Evolutionary conservation across 345 rosid genomes (phyloP).

Genomic region (Brassica nigra): DNA sequence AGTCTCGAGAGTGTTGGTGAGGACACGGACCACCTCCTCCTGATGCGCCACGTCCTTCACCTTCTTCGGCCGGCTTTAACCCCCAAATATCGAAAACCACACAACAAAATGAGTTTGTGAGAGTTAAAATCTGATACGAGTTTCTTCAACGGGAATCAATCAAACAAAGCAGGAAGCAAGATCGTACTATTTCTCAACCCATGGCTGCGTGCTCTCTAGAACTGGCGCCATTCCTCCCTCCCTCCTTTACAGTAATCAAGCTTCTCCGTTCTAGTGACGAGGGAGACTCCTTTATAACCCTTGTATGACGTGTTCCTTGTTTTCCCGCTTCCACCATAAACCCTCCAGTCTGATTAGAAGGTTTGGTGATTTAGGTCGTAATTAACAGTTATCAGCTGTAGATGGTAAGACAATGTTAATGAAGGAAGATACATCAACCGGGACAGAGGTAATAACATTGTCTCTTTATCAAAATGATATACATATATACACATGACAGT

Average conservation of each 20-base stretch:
- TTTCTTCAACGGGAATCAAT: not conserved
- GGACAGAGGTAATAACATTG: too few species aligned
- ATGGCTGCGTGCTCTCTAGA: slow-evolving; percentile 80
- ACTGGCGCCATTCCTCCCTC: slow-evolving; percentile 70
- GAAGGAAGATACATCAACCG: too few species aligned
- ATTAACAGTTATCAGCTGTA: too few species aligned
- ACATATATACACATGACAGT: too few species aligned
- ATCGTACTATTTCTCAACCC: slow-evolving; percentile 92
- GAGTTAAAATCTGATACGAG: not conserved
- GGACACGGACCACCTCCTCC: slow-evolving; percentile 97
- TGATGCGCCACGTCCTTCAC: slow-evolving; percentile 94
- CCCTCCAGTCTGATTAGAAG: not conserved
- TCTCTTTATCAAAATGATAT: too few species aligned
- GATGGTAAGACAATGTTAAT: too few species aligned
- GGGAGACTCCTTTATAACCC: slow-evolving; percentile 6
- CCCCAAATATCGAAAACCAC: not conserved
- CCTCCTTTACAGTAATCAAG: not conserved
- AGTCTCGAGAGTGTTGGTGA: slow-evolving; percentile 92
- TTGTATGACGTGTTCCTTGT: not conserved
- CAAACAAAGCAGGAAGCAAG: not conserved
- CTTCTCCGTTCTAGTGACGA: not conserved
- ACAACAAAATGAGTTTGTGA: not conserved
- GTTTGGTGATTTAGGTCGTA: not conserved
- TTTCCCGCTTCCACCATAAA: slow-evolving; percentile 24
- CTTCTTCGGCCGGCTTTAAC: slow-evolving; percentile 79